phyloP scores from a whole-genome alignment of 1,284 basidiomycete genomes.

The Ganoderma sp. region DNA sequence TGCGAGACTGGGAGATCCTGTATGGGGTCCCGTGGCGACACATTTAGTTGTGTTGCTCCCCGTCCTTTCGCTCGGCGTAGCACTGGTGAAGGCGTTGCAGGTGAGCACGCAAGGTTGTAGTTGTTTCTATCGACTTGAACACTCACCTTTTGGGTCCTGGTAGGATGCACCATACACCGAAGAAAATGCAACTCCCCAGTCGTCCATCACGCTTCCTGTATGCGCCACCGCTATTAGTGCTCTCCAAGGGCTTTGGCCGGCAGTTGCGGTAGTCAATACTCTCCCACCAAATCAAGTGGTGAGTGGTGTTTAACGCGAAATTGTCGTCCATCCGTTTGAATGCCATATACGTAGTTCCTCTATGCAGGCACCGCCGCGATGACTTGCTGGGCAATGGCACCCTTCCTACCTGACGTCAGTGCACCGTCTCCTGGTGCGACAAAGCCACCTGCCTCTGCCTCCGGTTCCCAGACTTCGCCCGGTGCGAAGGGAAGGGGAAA shows the following conservation, averaged over 20 bases:
- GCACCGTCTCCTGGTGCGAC: constrained; percentile 14
- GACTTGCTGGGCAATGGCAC: constrained; percentile 30
- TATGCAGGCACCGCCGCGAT: constrained; percentile 25
- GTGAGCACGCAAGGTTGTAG: constrained; percentile 42
- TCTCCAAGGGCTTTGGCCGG: constrained; percentile 40
- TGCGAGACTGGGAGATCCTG: constrained; percentile 54
- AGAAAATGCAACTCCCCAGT: constrained; percentile 31
- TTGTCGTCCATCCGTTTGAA: constrained; percentile 1
- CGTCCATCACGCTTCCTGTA: constrained; percentile 39
- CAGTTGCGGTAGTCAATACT: constrained; percentile 29
- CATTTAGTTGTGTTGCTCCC: constrained; percentile 64
- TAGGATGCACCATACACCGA: constrained; percentile 29
- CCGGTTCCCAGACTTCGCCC: constrained; percentile 11
- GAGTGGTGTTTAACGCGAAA: constrained; percentile 7
- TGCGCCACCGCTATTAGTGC: constrained; percentile 40
- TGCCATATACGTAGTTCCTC: constrained; percentile 25
- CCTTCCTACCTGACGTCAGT: constrained; percentile 24
- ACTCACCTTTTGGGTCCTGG: background rate
- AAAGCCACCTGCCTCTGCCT: background rate
- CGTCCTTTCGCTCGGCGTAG: constrained; percentile 53
- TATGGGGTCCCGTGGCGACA: constrained; percentile 63
- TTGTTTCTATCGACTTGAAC: too few relatives aligned
- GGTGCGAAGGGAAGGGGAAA: constrained; percentile 28
- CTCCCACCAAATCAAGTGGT: constrained; percentile 32
- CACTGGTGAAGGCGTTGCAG: constrained; percentile 50